Evolutionary conservation across 2,329 filamentous ascomycete genomes (phyloP), one percentile per base, ranked within the genome.

Genomic region (Xylogone sp.): DNA sequence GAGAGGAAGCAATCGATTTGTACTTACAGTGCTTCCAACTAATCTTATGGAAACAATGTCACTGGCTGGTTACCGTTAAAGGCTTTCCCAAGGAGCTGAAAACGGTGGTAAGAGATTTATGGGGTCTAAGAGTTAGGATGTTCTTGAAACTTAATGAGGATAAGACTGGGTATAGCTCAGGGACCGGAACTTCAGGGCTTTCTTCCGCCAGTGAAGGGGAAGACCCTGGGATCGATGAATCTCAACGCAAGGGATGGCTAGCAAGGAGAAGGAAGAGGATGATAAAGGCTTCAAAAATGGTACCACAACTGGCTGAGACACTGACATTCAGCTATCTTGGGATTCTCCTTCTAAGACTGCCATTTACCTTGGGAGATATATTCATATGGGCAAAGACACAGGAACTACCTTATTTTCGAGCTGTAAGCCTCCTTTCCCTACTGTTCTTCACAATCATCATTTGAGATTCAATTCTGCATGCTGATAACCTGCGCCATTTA

Each of bases 21-120:
- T 97, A 89, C 66, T 75, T 97, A 31, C 87, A 96, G 65, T 87
- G 83, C 56, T 81, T 95, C 53, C 93, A 97, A 69, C 75, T 96
- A 27, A 79, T 97, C 45, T 73, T 99, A 22, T 84, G 91, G 66
- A 89, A 87, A 64, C 93, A 97, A 72, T 72, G 90, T 16, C 71
- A 81, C 63, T 92, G 86, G 76, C 74, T 97, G 24, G 74, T 96
- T 13, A 72, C 80, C 20, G 73, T 77, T 5, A 84, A 84, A 65
- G 79, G 80, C 0, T 77, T 94, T 45, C 84, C 86, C 1, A 68
- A 75, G 3, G 87, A 96, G 60, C 75, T 97, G 12, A 90, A 96
- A 74, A 84, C 74, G 7, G 76, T 96, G 9, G 83, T 95, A 4
- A 82, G 84, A 53, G 91, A 96, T 65, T 78, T 99, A 13, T 99